Conservation (phyloP, 495 filamentous ascomycete genomes). For the Cercophora scortea region DNA sequence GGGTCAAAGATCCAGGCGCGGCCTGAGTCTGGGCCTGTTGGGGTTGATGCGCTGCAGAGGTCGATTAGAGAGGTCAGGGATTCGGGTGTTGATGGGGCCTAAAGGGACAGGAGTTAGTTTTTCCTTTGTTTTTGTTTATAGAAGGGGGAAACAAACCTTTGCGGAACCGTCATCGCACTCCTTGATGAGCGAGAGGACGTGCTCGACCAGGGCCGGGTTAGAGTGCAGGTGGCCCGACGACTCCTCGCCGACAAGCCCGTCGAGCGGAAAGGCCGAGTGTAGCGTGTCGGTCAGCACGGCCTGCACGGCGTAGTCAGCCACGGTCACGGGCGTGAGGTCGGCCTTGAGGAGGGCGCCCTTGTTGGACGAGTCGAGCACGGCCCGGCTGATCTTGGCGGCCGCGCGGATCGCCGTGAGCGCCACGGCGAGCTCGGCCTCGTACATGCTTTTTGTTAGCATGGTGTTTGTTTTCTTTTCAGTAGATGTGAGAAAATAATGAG, state of each 20-base stretch:
- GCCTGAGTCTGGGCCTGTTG: slow-evolving; percentile 22
- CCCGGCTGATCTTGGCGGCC: slow-evolving; percentile 31
- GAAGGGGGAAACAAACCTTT: background rate
- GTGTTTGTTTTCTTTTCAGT: no score
- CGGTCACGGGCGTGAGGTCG: slow-evolving; percentile 54
- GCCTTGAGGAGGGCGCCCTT: slow-evolving; percentile 34
- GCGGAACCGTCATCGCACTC: background rate
- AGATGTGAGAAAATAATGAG: no score
- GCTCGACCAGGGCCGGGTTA: slow-evolving; percentile 40
- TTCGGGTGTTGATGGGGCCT: slow-evolving; percentile 23
- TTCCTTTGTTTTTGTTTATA: no score
- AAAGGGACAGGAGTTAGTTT: background rate
- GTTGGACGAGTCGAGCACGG: slow-evolving; percentile 18
- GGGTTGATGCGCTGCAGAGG: slow-evolving; percentile 30
- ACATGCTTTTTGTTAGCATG: background rate
- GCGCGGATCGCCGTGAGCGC: slow-evolving; percentile 22
- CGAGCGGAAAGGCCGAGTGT: slow-evolving; percentile 44
- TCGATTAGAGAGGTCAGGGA: slow-evolving; percentile 58
- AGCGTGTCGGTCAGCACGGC: slow-evolving; percentile 52
- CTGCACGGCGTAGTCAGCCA: slow-evolving; percentile 64
- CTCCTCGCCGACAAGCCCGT: slow-evolving; percentile 58
- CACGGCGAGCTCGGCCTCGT: slow-evolving; percentile 22
- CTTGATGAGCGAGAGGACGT: slow-evolving; percentile 44
- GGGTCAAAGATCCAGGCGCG: slow-evolving; percentile 63
- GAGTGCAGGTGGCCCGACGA: slow-evolving; percentile 45